These are phyloP conservation scores for Mucor piriformis DNA, from an alignment of 371 early-diverging fungal species.

Conservation along the genomic window DNA sequence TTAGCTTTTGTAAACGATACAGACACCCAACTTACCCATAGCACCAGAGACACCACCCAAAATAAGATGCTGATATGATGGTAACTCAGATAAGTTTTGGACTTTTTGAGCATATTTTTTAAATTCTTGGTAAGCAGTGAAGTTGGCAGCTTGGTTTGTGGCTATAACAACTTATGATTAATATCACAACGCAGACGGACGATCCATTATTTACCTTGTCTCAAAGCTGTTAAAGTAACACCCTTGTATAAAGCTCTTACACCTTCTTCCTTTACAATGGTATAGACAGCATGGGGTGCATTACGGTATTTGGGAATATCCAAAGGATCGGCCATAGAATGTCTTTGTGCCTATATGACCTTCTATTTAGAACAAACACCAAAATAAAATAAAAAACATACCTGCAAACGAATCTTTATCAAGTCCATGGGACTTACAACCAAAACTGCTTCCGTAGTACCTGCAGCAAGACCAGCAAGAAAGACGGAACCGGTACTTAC, in stretches of 20 bases:
- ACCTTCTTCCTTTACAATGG: slow-evolving; percentile 93
- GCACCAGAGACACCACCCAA: slow-evolving; percentile 96
- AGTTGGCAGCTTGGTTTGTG: slow-evolving; percentile 98
- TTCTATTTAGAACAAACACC: not conserved
- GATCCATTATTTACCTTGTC: slow-evolving; percentile 72
- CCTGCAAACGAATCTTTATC: slow-evolving; percentile 94
- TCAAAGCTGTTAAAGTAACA: slow-evolving; percentile 91
- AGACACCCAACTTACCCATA: slow-evolving; percentile 59
- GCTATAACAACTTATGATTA: slow-evolving; percentile 51
- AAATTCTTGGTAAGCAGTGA: slow-evolving; percentile 94
- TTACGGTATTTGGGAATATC: slow-evolving; percentile 97
- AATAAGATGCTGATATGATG: slow-evolving; percentile 89
- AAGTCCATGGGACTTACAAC: slow-evolving; percentile 98
- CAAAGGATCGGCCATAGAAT: slow-evolving; percentile 94
- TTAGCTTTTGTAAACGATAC: not conserved
- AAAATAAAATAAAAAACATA: slow-evolving; percentile 9
- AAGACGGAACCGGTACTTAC: slow-evolving; percentile 77
- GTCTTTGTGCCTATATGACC: slow-evolving; percentile 75
- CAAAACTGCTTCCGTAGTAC: slow-evolving; percentile 93
- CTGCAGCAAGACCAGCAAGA: slow-evolving; percentile 93
- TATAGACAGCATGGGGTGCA: slow-evolving; percentile 90
- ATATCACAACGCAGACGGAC: not conserved
- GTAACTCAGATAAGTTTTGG: slow-evolving; percentile 81
- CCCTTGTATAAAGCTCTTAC: slow-evolving; percentile 91
- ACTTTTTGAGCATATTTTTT: slow-evolving; percentile 67